A percentile compares a stretch with the other conserved stretches of the same genome.
Conservation (phyloP, 768 basidiomycete genomes). For the Lactarius hatsudake region DNA sequence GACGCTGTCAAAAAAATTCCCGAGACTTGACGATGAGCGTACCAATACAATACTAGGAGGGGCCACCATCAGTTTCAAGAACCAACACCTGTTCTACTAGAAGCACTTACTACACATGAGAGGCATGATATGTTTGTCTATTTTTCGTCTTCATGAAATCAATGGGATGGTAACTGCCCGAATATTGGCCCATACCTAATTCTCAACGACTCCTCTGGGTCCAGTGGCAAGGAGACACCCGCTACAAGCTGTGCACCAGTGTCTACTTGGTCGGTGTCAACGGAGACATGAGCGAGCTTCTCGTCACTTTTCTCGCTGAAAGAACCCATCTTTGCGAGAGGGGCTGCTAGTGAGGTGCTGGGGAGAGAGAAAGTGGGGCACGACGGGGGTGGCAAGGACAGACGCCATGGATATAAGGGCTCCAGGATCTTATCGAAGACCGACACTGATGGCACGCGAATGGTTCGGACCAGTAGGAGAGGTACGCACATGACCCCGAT, state of each 20-base stretch:
- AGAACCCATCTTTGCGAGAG: slow-evolving; percentile 12
- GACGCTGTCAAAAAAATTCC: slow-evolving; percentile 21
- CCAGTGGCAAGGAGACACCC: slow-evolving; percentile 43
- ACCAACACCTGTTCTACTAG: slow-evolving; percentile 31
- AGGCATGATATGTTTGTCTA: slow-evolving; percentile 64
- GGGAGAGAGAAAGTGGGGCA: not conserved
- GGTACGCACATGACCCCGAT: not conserved
- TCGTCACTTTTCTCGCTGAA: slow-evolving; percentile 22
- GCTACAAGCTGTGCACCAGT: slow-evolving; percentile 58
- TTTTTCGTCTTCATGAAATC: slow-evolving; percentile 46
- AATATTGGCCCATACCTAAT: slow-evolving; percentile 39
- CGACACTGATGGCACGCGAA: not conserved
- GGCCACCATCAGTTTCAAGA: slow-evolving; percentile 4
- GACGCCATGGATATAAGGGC: not conserved
- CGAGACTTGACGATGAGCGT: slow-evolving; percentile 12
- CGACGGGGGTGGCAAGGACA: not conserved
- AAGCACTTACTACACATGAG: slow-evolving; percentile 64
- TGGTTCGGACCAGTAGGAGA: not conserved
- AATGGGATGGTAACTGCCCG: not conserved
- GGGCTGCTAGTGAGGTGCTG: not conserved
- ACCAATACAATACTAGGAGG: slow-evolving; percentile 55
- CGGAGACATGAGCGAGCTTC: slow-evolving; percentile 31
- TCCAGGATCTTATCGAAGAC: not conserved
- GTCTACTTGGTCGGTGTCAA: slow-evolving; percentile 52
- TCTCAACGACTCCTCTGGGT: slow-evolving; percentile 50